Evolutionary conservation across 495 filamentous ascomycete species (phyloP), one percentile per base, ranked within the genome.

Genomic region (Hypoxylon cercidicola): DNA sequence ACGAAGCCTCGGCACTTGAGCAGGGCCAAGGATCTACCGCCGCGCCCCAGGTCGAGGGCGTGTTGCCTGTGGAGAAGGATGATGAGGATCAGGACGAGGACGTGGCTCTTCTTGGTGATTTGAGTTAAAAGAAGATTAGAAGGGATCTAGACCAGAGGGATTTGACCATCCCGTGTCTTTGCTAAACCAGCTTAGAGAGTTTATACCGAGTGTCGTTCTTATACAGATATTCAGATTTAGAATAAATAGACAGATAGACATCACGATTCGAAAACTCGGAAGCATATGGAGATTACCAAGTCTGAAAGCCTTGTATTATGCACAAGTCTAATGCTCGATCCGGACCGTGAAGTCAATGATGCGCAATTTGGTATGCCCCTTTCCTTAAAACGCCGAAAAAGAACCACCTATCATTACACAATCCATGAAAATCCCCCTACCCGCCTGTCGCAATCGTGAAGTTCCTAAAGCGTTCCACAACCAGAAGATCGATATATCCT

Each of bases 31-130:
- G 50, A 3, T 20, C n/a, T 7, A 23, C 28, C 32, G 37, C 19
- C 1, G 44, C 32, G 2, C 23, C 51, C n/a, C 59, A 50, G 49
- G 44, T 11, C 1, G 68, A 55, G 25, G 61, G 61, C 4, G 19
- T 58, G 10, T 4, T 52, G 11, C 54, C 50, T 13, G 54, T 67
- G 1, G 68, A 73, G 37, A 59, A 66, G n/a, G 66, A 69, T 18
- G 62, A 69, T 4, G 68, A 64, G 37, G 71, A 69, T 4, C 64
- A 64, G 32, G 71, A 74, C 16, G 71, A 74, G 46, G 71, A 74
- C 45, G 62, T 74, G 4, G 62, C 71, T 13, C 56, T 72, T 1
- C 4, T 74, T 10, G 71, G 71, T 9, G 56, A 74, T 52, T 30
- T 74, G 23, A 61, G 8, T 10, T 68, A 13, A 52, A 39, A 7